Evolutionary conservation across 2,329 filamentous ascomycete genomes (phyloP).

Genomic region (Venturia aucupariae): DNA sequence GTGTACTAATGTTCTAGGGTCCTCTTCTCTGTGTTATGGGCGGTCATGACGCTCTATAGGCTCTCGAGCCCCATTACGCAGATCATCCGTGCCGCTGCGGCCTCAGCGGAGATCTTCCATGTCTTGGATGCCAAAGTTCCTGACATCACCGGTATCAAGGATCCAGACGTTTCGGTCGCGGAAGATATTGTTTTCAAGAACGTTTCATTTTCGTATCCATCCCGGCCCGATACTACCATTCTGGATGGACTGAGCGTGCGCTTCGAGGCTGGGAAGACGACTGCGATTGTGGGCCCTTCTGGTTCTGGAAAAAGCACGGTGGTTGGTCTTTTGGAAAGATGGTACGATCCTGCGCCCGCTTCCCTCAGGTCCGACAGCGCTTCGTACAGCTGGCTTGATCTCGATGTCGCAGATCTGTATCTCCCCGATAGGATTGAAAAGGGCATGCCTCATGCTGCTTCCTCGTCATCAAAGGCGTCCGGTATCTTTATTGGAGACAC

Average conservation of each 20-base stretch:
- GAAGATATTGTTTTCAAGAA: constrained; percentile 28
- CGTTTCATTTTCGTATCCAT: constrained; percentile 37
- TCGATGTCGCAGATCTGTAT: neutral
- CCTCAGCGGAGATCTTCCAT: constrained; percentile 27
- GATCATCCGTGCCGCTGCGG: constrained; percentile 26
- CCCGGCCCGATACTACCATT: constrained; percentile 32
- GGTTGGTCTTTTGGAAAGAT: constrained; percentile 32
- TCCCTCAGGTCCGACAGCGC: neutral
- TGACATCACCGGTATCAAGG: constrained; percentile 13
- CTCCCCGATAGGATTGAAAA: neutral
- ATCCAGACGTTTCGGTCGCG: constrained; percentile 21
- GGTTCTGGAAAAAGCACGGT: constrained; percentile 38
- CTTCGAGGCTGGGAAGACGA: constrained; percentile 32
- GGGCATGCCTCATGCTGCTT: neutral
- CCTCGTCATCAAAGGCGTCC: constrained; percentile 13
- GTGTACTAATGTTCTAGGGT: constrained; percentile 20
- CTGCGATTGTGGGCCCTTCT: constrained; percentile 37
- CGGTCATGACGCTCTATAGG: constrained; percentile 24
- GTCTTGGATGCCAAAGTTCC: constrained; percentile 25
- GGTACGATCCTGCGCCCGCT: constrained; percentile 22
- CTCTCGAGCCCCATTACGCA: constrained; percentile 25
- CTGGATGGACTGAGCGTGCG: constrained; percentile 29
- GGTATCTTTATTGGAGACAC: constrained; percentile 22
- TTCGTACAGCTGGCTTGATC: neutral
- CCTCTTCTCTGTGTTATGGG: constrained; percentile 31